phyloP scores from a whole-genome alignment of 1,284 basidiomycete genomes.

The Boletus hoseneyae region DNA sequence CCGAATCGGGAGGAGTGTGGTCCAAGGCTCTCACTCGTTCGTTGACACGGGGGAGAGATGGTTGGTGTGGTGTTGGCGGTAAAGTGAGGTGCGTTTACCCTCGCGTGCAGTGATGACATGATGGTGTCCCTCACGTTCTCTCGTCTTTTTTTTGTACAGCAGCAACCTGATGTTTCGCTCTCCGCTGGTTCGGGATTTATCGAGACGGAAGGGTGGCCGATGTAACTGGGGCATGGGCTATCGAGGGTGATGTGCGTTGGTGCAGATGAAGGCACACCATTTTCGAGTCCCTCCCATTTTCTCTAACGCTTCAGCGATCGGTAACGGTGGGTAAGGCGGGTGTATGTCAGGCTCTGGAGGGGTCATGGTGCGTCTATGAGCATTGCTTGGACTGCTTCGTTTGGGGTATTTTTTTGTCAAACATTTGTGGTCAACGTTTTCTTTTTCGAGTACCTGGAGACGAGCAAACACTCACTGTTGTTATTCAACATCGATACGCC shows the following conservation, averaged over 20 bases:
- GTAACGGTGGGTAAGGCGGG: conserved; percentile 14
- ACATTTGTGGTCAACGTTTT: no score
- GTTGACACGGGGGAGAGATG: conserved; percentile 71
- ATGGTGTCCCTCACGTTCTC: not conserved
- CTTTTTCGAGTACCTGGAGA: no score
- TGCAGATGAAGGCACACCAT: conserved; percentile 15
- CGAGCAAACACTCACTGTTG: no score
- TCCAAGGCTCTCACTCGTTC: no score
- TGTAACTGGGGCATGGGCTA: conserved; percentile 52
- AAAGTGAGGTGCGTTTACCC: conserved; percentile 59
- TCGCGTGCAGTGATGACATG: no score
- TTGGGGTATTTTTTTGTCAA: no score
- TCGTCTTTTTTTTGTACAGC: conserved; percentile 34
- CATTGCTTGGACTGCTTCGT: no score
- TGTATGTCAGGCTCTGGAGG: conserved; percentile 47
- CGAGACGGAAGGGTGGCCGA: conserved; percentile 73
- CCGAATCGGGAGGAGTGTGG: conserved; percentile 36
- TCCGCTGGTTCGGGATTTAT: conserved; percentile 68
- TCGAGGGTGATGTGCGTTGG: conserved; percentile 27
- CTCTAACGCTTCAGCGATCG: not conserved
- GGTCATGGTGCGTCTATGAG: no score
- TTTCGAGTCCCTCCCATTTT: not conserved
- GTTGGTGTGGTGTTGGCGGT: conserved; percentile 59
- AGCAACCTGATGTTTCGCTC: conserved; percentile 75
- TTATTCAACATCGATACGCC: no score